Base-by-base conservation (phyloP, 2,329 filamentous ascomycete genomes). In the Fusarium sp. region DNA sequence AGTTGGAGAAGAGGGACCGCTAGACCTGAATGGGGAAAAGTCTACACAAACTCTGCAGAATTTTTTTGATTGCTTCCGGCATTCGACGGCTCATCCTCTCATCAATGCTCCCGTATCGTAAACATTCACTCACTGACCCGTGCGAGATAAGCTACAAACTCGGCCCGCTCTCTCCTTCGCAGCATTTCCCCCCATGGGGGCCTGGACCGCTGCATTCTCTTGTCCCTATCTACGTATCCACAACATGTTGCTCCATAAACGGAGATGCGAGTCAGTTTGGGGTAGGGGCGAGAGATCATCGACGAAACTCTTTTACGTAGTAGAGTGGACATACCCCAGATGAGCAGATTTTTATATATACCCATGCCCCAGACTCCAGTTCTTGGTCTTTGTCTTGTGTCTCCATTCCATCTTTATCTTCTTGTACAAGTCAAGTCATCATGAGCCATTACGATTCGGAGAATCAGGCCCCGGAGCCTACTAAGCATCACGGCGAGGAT, bases 211-310 rank as follows among this genome's bases (percentile, higher is more conserved):
- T 37, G 38, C 37, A 15, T 38, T 23, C 21, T 39, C 18, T 28
- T 28, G 6, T 37, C 15, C 18, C 59, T 64, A 64, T 64, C 50
- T 57, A n/a, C 28, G 23, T 48, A 57, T 47, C 61, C 61, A 64
- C 61, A n/a, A 24, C 33, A 35, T 35, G 33, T 35, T 35, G 49
- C 35, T 59, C 62, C 62, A 65, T 65, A 53, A 60, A 66, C 62
- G 60, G 62, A 66, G 60, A 65, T 65, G 62, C 62, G 62, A 65
- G 62, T 65, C 62, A 65, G 62, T 65, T 65, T 65, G 60, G 62
- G 62, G 60, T 65, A 65, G 61, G 61, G 52, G 57, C 38, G 23
- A 60, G 38, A 29, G 44, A 65, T 59, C 61, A 41, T 52, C 42
- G 57, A 64, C 60, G 53, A 65, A 65, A 65, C 44, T 66, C 53